Base-by-base conservation (phyloP, 1,284 basidiomycete species). In the Fistulinella cinereoalba region DNA sequence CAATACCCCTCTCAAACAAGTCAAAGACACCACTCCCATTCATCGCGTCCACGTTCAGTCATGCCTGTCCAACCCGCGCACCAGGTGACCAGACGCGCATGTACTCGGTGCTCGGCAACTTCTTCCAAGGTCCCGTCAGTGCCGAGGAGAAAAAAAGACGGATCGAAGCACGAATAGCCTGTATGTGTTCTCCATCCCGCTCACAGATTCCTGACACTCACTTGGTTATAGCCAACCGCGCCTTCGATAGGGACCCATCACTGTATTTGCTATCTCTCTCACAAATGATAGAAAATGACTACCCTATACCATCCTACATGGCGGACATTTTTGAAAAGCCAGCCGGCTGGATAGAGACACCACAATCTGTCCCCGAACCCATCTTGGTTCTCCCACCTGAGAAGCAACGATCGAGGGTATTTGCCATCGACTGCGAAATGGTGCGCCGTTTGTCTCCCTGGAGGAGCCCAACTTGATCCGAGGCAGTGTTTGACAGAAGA, bases 341-440 rank as follows among this genome's bases (percentile, higher is more conserved):
- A 24, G 58, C 56, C n/a, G 81, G 73, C 19, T 88, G 80, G 83
- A 70, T 88, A 9, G 90, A 97, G 69, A 92, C 85, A 0, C 85
- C 90, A 1, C 60, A 81, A 47, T 75, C 78, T 0, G 65, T 37
- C 16, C 43, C 64, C 39, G 59, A 60, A 33, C 60, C 65, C 23
- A 46, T 67, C 25, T 43, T 70, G 8, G 49, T 56, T 16, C 39
- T 60, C 25, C 51, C 60, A 41, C 42, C 61, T 44, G 52, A 57
- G 6, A 56, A 54, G 31, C 61, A 61, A 25, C 64, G 67, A 22
- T 69, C 74, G 7, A 74, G 70, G 47, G 73, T 87, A 29, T 83
- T 81, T 48, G 80, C 83, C 4, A 75, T 97, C 33, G 94, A 97
- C 71, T 97, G 94, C 65, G 93, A 97, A 67, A 97, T 97, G 93